Evolutionary conservation across 2,329 filamentous ascomycete genomes (phyloP).

Genomic region (Ascochyta lentis): DNA sequence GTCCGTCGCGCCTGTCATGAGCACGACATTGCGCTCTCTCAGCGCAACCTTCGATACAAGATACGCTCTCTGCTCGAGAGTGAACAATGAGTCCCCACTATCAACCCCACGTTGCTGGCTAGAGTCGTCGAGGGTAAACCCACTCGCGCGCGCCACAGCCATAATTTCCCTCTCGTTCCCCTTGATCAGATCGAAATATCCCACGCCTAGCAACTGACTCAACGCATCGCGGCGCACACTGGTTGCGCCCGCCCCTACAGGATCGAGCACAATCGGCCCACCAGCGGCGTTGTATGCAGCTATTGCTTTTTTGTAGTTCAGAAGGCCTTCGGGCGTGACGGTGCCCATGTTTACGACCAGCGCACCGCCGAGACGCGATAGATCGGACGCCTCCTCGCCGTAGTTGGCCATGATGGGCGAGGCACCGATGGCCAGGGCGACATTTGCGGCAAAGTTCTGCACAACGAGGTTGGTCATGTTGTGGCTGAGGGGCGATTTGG

Average conservation of each 20-base stretch:
- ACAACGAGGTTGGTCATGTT: constrained; percentile 99
- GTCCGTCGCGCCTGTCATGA: constrained; percentile 83
- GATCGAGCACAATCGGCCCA: constrained; percentile 82
- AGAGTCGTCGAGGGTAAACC: constrained; percentile 53
- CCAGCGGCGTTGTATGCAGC: constrained; percentile 79
- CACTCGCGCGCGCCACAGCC: constrained; percentile 63
- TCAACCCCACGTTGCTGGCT: constrained; percentile 83
- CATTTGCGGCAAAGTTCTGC: constrained; percentile 92
- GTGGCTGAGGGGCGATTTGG: constrained; percentile 77
- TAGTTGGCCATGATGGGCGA: constrained; percentile 96
- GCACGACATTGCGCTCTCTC: constrained; percentile 72
- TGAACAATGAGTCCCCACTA: constrained; percentile 65
- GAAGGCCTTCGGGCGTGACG: constrained; percentile 75
- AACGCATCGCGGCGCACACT: constrained; percentile 74
- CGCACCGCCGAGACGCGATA: constrained; percentile 77
- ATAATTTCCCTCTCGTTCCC: constrained; percentile 91
- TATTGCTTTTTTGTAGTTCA: constrained; percentile 76
- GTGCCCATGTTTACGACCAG: constrained; percentile 97
- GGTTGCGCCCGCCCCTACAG: constrained; percentile 89
- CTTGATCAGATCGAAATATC: constrained; percentile 88
- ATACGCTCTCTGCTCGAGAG: constrained; percentile 62
- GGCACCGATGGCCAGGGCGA: constrained; percentile 81
- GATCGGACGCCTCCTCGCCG: constrained; percentile 78
- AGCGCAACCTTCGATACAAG: constrained; percentile 72
- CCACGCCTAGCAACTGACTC: constrained; percentile 71